Percentiles rank a stretch among this genome's conserved stretches.
Evolutionary conservation across 2,329 filamentous ascomycete genomes (phyloP).

Genomic region (Zymoseptoria pseudotritici): DNA sequence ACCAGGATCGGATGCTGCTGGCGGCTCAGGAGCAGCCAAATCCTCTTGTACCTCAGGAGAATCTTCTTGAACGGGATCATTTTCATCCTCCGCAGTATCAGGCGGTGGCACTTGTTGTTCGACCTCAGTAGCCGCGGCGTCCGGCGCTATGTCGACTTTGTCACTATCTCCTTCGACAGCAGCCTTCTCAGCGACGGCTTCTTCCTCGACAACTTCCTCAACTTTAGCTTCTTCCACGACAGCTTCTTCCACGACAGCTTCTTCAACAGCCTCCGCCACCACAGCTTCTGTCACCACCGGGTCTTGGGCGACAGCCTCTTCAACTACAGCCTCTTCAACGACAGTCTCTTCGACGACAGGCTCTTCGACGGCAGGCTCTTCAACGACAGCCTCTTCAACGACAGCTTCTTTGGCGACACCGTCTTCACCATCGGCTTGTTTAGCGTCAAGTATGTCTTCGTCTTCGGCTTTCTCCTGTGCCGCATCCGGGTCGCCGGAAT

Average conservation of each 20-base stretch:
- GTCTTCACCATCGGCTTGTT: not conserved
- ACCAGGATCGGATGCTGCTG: not conserved
- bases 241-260: not conserved
- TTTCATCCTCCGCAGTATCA: not conserved
- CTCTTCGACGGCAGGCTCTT: not conserved
- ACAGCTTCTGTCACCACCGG: not conserved
- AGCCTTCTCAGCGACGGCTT: not conserved
- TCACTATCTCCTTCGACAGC: not conserved
- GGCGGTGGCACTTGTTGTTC: not conserved
- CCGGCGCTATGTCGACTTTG: not conserved
- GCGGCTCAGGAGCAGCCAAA: not conserved
- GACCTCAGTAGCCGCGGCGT: not conserved
- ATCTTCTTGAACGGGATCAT: not conserved
- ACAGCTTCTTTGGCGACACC: not conserved
- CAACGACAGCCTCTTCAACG: no score
- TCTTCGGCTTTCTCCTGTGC: not conserved
- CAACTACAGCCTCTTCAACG: conserved; percentile 3
- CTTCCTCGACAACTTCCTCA: not conserved
- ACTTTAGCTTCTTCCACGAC: not conserved
- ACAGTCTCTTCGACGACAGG: not conserved
- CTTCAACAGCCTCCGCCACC: not conserved
- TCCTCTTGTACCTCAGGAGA: not conserved
- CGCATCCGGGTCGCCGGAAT: not conserved
- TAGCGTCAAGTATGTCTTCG: not conserved
- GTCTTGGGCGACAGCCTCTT: conserved; percentile 7